Percentiles rank a stretch among this genome's conserved stretches.
phyloP scores from a whole-genome alignment of 1,284 basidiomycete genomes.

The Trichosporon sp. region DNA sequence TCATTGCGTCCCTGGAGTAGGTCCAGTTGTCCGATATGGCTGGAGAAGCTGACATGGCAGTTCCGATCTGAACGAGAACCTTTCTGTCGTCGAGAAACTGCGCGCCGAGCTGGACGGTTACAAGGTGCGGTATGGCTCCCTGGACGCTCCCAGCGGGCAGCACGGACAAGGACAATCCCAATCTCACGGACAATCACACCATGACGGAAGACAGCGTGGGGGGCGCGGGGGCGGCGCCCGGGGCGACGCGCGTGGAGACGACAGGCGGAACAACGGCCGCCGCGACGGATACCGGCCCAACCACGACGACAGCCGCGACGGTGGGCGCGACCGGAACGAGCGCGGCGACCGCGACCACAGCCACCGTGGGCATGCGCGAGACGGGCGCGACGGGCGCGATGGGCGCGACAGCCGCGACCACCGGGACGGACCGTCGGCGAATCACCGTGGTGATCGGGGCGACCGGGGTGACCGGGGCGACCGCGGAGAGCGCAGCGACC shows the following conservation, averaged over 20 bases:
- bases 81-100: slow-evolving; percentile 27
- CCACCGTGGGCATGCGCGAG: not conserved
- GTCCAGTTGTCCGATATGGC: slow-evolving; percentile 5
- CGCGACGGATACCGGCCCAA: slow-evolving; percentile 7
- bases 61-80: slow-evolving; percentile 38
- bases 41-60: slow-evolving; percentile 17
- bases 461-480: not conserved
- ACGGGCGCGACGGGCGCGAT: not conserved
- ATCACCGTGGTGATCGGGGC: not conserved
- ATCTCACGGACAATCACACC: not conserved
- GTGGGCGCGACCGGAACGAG: not conserved
- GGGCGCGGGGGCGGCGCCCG: slow-evolving; percentile 1
- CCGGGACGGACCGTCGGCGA: not conserved
- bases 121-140: slow-evolving; percentile 25
- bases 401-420: not conserved
- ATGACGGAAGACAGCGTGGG: not conserved
- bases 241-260: not conserved
- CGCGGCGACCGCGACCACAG: not conserved
- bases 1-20: slow-evolving; percentile 43
- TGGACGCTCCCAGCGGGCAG: slow-evolving; percentile 7
- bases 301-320: slow-evolving; percentile 1
- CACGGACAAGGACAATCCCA: not conserved
- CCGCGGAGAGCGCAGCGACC: not conserved
- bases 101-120: slow-evolving; percentile 31
- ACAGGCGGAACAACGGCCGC: slow-evolving; percentile 7